A percentile compares a stretch with the other conserved stretches of the same genome.
These are phyloP conservation scores for Acanthamoeba lenticulata DNA, from an alignment of 208 protist genomes.

Conservation along the genomic window DNA sequence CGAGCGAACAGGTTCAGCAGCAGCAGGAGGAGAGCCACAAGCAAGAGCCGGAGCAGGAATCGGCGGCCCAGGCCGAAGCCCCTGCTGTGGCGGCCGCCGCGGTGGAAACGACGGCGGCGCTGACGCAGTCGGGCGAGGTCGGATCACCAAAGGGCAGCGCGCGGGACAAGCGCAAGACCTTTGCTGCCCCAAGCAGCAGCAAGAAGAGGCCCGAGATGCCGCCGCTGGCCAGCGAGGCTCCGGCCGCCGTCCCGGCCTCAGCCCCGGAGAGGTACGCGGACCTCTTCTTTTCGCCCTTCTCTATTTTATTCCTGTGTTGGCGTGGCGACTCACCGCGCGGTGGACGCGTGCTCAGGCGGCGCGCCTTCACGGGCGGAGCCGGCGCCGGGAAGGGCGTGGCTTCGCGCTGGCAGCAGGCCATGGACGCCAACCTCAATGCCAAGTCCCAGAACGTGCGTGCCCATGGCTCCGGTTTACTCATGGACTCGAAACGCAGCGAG, in stretches of 20 bases:
- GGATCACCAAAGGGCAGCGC: not conserved
- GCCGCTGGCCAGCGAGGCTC: not conserved
- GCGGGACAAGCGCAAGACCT: conserved; percentile 36
- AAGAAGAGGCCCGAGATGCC: not conserved
- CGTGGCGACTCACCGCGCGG: not conserved
- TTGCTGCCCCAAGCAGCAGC: not conserved
- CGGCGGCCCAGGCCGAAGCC: not conserved
- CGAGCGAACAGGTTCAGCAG: not conserved
- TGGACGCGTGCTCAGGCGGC: not conserved
- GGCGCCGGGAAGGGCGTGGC: not conserved
- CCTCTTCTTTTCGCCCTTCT: not conserved
- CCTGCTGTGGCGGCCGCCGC: not conserved
- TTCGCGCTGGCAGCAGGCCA: conserved; percentile 16
- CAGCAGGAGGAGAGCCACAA: not conserved
- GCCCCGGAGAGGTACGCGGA: not conserved
- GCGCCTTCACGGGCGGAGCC: not conserved
- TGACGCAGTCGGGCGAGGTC: not conserved
- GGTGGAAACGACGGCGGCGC: not conserved
- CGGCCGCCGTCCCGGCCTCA: not conserved
- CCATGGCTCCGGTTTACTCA: not conserved
- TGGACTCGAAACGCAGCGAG: not conserved
- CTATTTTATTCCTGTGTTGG: not conserved
- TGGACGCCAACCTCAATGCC: conserved; percentile 16
- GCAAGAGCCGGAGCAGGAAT: not conserved
- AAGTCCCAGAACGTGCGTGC: conserved; percentile 5